A percentile compares a stretch with the other conserved stretches of the same genome.
These are phyloP conservation scores for Brassica cretica DNA, from an alignment of 345 rosid genomes.

Conservation along the genomic window DNA sequence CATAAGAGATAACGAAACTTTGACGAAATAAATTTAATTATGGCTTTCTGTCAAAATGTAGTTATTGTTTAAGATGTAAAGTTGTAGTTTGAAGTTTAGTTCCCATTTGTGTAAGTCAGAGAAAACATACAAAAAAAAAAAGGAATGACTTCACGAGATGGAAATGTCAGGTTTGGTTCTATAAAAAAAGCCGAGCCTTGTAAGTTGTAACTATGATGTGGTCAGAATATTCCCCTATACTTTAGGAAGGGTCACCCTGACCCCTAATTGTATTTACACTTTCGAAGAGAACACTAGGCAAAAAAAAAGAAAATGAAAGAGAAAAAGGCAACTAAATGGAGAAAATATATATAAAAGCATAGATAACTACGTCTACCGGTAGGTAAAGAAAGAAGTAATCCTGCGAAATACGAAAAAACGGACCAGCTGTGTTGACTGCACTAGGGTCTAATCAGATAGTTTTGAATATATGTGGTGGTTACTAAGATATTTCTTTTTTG, in stretches of 20 bases:
- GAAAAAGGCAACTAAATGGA: slow-evolving; percentile 2
- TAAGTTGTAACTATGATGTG: slow-evolving; percentile 9
- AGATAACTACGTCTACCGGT: slow-evolving; percentile 20
- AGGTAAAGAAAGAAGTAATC: neutral
- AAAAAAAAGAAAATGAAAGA: neutral
- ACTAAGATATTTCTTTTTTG: too few relatives aligned
- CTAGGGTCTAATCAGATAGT: neutral
- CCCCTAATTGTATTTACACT: neutral
- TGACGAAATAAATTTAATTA: slow-evolving; percentile 17
- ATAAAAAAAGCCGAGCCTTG: slow-evolving; percentile 6
- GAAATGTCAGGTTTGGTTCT: slow-evolving; percentile 20
- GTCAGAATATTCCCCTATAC: slow-evolving; percentile 23
- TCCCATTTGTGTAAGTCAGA: slow-evolving; percentile 23
- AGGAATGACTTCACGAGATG: slow-evolving; percentile 24
- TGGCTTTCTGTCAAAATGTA: slow-evolving; percentile 8
- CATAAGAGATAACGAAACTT: slow-evolving; percentile 35
- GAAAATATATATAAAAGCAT: slow-evolving; percentile 8
- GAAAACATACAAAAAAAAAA: slow-evolving; percentile 5
- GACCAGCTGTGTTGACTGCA: slow-evolving; percentile 22
- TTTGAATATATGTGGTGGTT: slow-evolving; percentile 8
- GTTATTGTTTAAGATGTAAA: slow-evolving; percentile 22
- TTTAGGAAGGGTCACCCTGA: slow-evolving; percentile 27
- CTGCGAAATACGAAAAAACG: slow-evolving; percentile 28
- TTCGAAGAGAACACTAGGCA: slow-evolving; percentile 8
- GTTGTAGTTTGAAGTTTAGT: slow-evolving; percentile 26